Base-by-base conservation (phyloP, 257 asterid genomes). In the Nicotiana attenuata region DNA sequence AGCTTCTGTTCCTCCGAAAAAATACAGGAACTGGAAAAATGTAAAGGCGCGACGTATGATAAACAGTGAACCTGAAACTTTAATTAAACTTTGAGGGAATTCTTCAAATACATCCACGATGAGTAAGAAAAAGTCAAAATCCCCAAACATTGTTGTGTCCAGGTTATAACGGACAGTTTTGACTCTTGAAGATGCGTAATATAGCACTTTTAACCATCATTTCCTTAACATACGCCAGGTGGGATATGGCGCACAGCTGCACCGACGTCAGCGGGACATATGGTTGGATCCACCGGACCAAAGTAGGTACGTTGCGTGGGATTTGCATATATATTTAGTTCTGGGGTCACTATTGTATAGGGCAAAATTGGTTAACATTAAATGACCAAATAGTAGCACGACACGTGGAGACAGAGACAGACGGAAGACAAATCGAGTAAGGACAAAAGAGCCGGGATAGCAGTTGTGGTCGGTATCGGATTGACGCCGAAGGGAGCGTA, bases 41-140 rank as follows among this genome's bases (percentile, higher is more conserved):
- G 57, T 65, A 66, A 24, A 67, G 47, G 20, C 1, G 7, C 24
- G 19, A 60, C 29, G 16, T 5, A 81, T 17, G 8, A 0, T 11
- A 47, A 57, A 85, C 14, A 53, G 26, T 26, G 67, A 78, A 85
- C 85, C 87, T 84, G 85, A 15, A 84, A 24, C 50, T 50, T 80
- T 81, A 75, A 78, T 59, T 77, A 41, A 41, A 41, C 14, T 5
- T 20, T 69, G 16, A 29, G 73, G 15, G 85, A 14, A 20, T 65
- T 63, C n/a, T 67, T 14, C 31, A 77, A 76, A 41, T 7, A 38
- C 10, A 38, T 66, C 28, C 7, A 26, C 61, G 5, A 60, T 33
- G 66, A 80, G 8, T 22, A 16, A 45, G 63, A 73, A 53, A 61
- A 28, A 53, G 65, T 45, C n/a, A 31, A 71, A 59, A 80, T 24